Evolutionary conservation across 2,329 filamentous ascomycete genomes (phyloP).

Genomic region (Elsinoe perseae): DNA sequence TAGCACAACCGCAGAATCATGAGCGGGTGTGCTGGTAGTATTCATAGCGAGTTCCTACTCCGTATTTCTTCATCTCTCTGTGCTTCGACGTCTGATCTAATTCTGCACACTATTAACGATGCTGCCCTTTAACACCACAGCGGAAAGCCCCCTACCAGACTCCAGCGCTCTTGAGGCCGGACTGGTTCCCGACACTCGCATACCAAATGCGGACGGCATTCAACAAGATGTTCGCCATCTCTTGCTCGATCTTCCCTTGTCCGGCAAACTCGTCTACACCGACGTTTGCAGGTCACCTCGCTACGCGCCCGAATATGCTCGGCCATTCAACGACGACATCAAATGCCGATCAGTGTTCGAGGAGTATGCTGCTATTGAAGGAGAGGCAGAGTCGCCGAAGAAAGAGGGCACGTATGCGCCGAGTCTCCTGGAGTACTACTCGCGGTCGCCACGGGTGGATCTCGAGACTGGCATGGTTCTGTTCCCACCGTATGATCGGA

Average conservation of each 20-base stretch:
- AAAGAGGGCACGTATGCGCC: slow-evolving; percentile 3
- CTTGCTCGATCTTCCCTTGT: background rate
- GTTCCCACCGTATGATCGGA: background rate
- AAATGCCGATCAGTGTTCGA: slow-evolving; percentile 5
- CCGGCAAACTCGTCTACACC: slow-evolving; percentile 2
- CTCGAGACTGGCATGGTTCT: slow-evolving; percentile 7
- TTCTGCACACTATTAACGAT: background rate
- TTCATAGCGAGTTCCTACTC: no score
- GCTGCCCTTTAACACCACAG: background rate
- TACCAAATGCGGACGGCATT: background rate
- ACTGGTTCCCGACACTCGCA: background rate
- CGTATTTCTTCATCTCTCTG: no score
- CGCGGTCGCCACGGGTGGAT: slow-evolving; percentile 2
- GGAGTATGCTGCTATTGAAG: slow-evolving; percentile 1
- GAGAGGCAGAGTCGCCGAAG: background rate
- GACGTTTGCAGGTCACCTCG: background rate
- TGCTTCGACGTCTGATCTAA: background rate
- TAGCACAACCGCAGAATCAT: no score
- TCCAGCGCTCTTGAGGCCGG: slow-evolving; percentile 8
- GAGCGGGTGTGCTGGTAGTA: no score
- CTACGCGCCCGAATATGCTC: background rate
- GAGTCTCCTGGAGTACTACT: slow-evolving; percentile 9
- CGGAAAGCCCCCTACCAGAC: slow-evolving; percentile 4
- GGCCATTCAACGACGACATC: slow-evolving; percentile 6
- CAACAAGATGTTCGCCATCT: slow-evolving; percentile 7